These are phyloP conservation scores for Diutina catenulata DNA, from an alignment of 1,139 yeast genomes.

Conservation along the genomic window DNA sequence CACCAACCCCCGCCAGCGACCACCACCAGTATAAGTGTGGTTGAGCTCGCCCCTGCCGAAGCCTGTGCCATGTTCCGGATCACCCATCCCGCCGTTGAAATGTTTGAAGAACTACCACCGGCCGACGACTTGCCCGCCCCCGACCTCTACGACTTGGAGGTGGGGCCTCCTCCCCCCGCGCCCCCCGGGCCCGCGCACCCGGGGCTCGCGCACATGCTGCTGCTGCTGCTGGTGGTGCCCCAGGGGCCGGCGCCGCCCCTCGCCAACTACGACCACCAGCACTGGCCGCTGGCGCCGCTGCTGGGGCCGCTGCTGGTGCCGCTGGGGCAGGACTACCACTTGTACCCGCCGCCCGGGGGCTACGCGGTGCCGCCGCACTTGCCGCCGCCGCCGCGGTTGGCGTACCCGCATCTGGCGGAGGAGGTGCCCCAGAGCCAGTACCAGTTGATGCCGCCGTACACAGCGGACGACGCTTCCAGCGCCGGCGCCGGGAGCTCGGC, in stretches of 20 bases:
- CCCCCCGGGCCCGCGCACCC: not conserved
- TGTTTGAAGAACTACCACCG: conserved; percentile 5
- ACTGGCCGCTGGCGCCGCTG: not conserved
- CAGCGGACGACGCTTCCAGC: not conserved
- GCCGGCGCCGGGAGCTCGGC: no score
- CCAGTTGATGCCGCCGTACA: not conserved
- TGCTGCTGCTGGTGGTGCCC: conserved; percentile 2
- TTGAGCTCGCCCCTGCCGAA: no score
- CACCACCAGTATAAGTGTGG: no score
- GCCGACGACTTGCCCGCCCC: not conserved
- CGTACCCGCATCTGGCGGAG: no score
- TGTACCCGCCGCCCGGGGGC: no score
- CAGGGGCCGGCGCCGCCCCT: not conserved
- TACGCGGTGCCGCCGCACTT: no score
- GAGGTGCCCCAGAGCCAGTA: no score
- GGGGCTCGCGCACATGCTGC: not conserved
- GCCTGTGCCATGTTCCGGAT: conserved; percentile 5
- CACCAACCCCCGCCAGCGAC: no score
- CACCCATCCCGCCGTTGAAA: not conserved
- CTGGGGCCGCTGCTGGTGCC: no score
- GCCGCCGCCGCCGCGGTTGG: no score
- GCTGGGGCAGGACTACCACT: no score
- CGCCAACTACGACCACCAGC: not conserved
- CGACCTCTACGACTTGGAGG: not conserved
- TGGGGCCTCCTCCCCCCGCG: not conserved